phyloP scores from a whole-genome alignment of 208 protist genomes.

The Naegleria fowleri region DNA sequence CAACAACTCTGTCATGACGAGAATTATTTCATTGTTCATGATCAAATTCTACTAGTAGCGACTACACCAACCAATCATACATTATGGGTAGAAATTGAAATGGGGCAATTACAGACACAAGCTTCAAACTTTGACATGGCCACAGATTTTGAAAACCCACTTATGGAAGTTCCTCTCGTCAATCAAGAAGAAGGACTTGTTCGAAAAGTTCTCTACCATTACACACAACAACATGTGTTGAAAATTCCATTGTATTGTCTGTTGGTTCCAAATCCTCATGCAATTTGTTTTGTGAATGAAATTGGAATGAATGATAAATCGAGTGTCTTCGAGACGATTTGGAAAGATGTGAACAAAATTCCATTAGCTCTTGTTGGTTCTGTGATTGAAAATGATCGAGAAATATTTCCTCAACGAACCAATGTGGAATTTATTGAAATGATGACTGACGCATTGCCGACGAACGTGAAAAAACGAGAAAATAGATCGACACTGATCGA shows the following conservation, averaged over 20 bases:
- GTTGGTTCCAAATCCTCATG: background rate
- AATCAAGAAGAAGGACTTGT: background rate
- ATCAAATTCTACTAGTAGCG: too few relatives aligned
- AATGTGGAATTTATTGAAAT: background rate
- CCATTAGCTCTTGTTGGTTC: background rate
- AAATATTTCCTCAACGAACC: background rate
- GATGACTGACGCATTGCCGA: too few relatives aligned
- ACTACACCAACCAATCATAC: background rate
- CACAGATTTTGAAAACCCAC: background rate
- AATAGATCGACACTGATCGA: too few relatives aligned
- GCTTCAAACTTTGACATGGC: background rate
- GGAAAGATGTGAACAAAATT: background rate
- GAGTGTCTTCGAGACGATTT: too few relatives aligned
- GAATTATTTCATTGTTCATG: too few relatives aligned
- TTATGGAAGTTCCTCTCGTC: background rate
- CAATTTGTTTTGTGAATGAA: background rate
- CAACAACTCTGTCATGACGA: too few relatives aligned
- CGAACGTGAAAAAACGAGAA: too few relatives aligned
- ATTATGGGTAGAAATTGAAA: background rate
- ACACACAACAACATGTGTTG: background rate
- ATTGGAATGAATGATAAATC: background rate
- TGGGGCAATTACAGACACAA: background rate
- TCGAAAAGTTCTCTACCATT: background rate
- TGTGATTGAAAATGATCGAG: background rate
- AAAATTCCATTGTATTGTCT: background rate